Conservation (phyloP, 257 asterid genomes). For the Jasminum sambac region DNA sequence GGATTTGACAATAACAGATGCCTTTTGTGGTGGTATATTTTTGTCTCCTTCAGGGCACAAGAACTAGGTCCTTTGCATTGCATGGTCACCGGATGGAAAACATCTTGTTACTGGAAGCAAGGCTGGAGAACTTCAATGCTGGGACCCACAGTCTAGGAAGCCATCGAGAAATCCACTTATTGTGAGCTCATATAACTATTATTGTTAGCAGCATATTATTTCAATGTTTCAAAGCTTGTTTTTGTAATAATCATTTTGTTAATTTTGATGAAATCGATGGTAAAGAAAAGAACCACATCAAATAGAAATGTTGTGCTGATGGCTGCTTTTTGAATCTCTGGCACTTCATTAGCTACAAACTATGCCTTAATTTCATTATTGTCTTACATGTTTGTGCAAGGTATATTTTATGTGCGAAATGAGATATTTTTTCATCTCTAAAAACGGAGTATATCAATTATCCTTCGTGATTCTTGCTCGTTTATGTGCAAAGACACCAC, state of each 20-base stretch:
- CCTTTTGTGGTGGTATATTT: slow-evolving; percentile 9
- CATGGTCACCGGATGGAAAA: slow-evolving; percentile 94
- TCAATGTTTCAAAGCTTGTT: background rate
- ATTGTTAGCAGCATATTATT: background rate
- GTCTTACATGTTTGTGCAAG: background rate
- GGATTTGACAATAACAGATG: slow-evolving; percentile 11
- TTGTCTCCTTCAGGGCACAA: slow-evolving; percentile 61
- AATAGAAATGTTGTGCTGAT: background rate
- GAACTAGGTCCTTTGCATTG: slow-evolving; percentile 93
- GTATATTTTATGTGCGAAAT: background rate
- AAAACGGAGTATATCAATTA: background rate
- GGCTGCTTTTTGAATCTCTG: background rate
- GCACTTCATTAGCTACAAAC: background rate
- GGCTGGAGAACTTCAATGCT: slow-evolving; percentile 82
- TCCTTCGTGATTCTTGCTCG: background rate
- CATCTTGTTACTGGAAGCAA: slow-evolving; percentile 95
- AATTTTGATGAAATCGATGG: too few relatives aligned
- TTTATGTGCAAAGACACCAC: background rate
- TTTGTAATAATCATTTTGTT: background rate
- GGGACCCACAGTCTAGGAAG: slow-evolving; percentile 86
- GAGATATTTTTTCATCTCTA: background rate
- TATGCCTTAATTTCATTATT: background rate
- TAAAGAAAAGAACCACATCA: too few relatives aligned
- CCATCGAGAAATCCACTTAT: slow-evolving; percentile 71
- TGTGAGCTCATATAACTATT: slow-evolving; percentile 41